Evolutionary conservation across 305 asterid genomes (phyloP), one percentile per base, ranked within the genome.

Genomic region (Fraxinus albicans): DNA sequence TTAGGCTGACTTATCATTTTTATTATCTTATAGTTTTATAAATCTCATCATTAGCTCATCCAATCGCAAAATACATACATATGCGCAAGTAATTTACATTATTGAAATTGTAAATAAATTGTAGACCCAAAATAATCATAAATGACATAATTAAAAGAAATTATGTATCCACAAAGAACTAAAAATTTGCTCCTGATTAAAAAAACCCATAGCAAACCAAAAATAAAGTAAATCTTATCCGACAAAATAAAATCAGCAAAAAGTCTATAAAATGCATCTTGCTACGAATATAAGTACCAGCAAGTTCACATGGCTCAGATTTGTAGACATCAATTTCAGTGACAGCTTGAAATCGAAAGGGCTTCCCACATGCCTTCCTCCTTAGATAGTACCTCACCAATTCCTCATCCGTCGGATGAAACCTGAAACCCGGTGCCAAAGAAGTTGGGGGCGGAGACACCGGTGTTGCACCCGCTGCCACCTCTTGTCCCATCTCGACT

Each of bases 391-490:
- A 93, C 87, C 92, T 85, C 63, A 92, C 96, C 86, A 93, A 84
- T 82, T 93, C 97, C 85, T 93, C 96, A 77, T 93, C 97, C 4
- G 97, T 92, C 4, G 97, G 97, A 81, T 93, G 97, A 82, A 93
- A 93, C 92, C 97, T 87, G 81, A 93, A 93, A 21, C 97, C 97
- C 27, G 96, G 96, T 0, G 96, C 96, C 89, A 93, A 80, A 1
- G 93, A 88, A 17, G 94, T 90, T 81, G 96, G 89, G 65, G 93
- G 89, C 50, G 87, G 81, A 8, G 47, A 8, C 88, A 40, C 8
- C 29, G 76, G 38, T 2, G 76, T 21, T 27, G 76, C 40, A 12
- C 35, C 73, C 73, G 78, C 94, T 84, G 67, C 72, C 21, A 17
- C 23, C 78, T 88, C 91, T 42, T 80, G 89, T 36, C 88, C 89